Conservation (phyloP, 2,329 filamentous ascomycete genomes). For the Magnaporthiopsis poae region DNA sequence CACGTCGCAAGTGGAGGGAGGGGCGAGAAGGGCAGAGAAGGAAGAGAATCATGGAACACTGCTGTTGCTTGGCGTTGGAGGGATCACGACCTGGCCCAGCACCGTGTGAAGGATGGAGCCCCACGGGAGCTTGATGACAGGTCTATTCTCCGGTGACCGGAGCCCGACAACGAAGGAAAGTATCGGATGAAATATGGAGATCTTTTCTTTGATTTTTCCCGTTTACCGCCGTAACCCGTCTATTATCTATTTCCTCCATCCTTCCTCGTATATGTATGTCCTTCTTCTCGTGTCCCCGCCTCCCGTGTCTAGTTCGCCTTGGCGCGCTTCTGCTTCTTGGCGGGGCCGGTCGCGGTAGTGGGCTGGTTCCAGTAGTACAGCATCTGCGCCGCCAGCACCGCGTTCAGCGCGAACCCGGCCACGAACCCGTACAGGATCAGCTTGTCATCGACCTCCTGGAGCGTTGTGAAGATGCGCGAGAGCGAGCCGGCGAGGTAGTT, state of each 20-base stretch:
- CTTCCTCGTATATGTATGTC: no score
- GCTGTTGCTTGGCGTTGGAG: not conserved
- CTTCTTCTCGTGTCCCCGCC: no score
- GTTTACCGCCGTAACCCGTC: not conserved
- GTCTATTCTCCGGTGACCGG: not conserved
- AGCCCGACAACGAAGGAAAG: not conserved
- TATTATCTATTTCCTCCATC: not conserved
- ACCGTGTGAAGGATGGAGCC: not conserved
- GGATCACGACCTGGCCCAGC: not conserved
- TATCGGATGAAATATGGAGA: not conserved
- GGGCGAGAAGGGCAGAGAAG: not conserved
- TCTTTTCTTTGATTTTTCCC: not conserved
- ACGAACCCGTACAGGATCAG: slow-evolving; percentile 92
- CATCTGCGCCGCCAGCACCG: slow-evolving; percentile 80
- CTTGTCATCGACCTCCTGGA: slow-evolving; percentile 95
- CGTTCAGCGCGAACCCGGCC: slow-evolving; percentile 81
- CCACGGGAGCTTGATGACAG: no score
- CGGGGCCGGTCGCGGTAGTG: slow-evolving; percentile 17
- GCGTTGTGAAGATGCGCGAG: slow-evolving; percentile 89
- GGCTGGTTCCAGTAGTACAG: slow-evolving; percentile 84
- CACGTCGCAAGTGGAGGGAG: not conserved
- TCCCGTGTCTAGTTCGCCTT: not conserved
- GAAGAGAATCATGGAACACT: no score
- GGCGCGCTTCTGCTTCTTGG: slow-evolving; percentile 28
- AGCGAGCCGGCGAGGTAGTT: slow-evolving; percentile 92